A percentile compares a stretch with the other conserved stretches of the same genome.
Conservation (phyloP, 1,284 basidiomycete genomes). For the Coriolopsis trogii region DNA sequence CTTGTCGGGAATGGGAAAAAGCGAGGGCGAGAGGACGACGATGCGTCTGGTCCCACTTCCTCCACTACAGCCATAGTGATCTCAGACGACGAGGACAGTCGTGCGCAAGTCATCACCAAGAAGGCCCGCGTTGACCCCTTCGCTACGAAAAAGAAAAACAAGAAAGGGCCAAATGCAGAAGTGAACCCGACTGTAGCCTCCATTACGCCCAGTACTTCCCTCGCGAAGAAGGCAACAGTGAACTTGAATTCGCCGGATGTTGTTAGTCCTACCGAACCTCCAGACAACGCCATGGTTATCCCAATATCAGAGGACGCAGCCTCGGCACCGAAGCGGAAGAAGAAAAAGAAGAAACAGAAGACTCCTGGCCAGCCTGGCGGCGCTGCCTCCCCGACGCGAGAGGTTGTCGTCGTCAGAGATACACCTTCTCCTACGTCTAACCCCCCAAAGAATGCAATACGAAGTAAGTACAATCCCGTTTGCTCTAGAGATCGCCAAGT, state of each 20-base stretch:
- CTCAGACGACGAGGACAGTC: slow-evolving; percentile 56
- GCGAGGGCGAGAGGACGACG: slow-evolving; percentile 37
- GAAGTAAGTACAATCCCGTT: no score
- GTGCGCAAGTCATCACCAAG: slow-evolving; percentile 58
- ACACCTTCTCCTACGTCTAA: background rate
- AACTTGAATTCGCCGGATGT: background rate
- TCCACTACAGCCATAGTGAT: slow-evolving; percentile 5
- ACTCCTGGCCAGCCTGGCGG: slow-evolving; percentile 27
- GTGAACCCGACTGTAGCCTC: background rate
- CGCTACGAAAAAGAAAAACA: slow-evolving; percentile 32
- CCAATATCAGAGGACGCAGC: no score
- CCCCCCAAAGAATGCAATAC: no score
- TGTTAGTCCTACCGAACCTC: no score
- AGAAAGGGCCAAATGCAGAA: slow-evolving; percentile 32
- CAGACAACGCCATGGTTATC: no score
- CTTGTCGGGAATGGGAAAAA: slow-evolving; percentile 56
- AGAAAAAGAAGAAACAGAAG: slow-evolving; percentile 58
- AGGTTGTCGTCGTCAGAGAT: background rate
- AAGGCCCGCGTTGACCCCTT: slow-evolving; percentile 62
- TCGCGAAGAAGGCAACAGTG: background rate
- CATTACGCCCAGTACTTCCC: background rate
- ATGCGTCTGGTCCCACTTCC: slow-evolving; percentile 11
- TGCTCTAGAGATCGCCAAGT: no score
- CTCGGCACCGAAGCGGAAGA: slow-evolving; percentile 50
- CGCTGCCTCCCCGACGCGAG: background rate